A percentile compares a stretch with the other conserved stretches of the same genome.
Evolutionary conservation across 2,329 filamentous ascomycete species (phyloP).

Genomic region (Dryadomyces quercus-mongolicae): DNA sequence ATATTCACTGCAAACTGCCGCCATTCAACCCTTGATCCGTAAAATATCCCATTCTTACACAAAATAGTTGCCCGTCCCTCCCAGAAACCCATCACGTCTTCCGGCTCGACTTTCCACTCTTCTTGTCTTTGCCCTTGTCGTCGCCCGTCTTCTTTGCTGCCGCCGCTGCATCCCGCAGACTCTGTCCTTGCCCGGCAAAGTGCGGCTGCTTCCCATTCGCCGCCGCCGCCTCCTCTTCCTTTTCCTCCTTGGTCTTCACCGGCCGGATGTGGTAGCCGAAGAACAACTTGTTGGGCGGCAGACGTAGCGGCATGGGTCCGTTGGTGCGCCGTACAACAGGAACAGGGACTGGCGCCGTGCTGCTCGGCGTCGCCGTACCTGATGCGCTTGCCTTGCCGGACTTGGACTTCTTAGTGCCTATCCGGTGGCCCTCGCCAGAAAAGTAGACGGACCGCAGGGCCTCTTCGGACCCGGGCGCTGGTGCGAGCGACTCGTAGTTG

Average conservation of each 20-base stretch:
- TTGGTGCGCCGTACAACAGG: constrained; percentile 42
- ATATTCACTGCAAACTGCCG: background rate
- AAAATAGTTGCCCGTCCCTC: too few relatives aligned
- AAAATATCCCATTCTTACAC: too few relatives aligned
- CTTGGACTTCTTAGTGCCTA: constrained; percentile 82
- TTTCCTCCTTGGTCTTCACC: constrained; percentile 65
- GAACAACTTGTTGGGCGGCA: constrained; percentile 85
- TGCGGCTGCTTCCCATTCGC: constrained; percentile 54
- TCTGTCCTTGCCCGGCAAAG: constrained; percentile 79
- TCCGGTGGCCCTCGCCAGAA: constrained; percentile 62
- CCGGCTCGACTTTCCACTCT: constrained; percentile 32
- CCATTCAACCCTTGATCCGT: background rate
- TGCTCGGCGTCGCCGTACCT: background rate
- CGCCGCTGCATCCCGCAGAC: constrained; percentile 38
- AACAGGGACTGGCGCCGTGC: constrained; percentile 36
- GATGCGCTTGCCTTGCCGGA: constrained; percentile 37
- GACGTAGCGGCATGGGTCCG: constrained; percentile 72
- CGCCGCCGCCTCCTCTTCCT: constrained; percentile 49
- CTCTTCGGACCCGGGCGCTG: constrained; percentile 41
- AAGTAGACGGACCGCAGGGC: constrained; percentile 67
- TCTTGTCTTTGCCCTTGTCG: constrained; percentile 32
- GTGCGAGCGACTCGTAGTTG: constrained; percentile 86
- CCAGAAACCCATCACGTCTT: constrained; percentile 20
- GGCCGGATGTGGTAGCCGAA: constrained; percentile 93
- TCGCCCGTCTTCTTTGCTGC: constrained; percentile 58